Conservation (phyloP, 768 basidiomycete genomes). For the Phylloporus arenicola region DNA sequence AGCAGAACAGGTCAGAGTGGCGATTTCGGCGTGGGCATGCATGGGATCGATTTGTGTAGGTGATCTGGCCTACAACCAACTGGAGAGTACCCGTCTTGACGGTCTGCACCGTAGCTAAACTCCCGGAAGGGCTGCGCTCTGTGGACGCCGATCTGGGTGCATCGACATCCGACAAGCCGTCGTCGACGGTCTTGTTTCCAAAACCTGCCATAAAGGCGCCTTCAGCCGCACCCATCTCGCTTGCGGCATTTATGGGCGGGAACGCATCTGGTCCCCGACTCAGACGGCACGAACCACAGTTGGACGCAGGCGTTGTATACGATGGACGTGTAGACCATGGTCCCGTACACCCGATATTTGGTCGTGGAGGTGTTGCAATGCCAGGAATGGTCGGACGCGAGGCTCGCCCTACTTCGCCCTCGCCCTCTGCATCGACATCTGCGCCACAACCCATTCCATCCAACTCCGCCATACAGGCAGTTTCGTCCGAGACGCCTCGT, state of each 20-base stretch:
- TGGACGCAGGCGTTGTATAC: constrained; percentile 61
- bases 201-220: constrained; percentile 12
- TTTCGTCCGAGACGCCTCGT: constrained; percentile 15
- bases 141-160: constrained; percentile 8
- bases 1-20: constrained; percentile 31
- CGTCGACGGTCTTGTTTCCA: constrained; percentile 4
- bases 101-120: constrained; percentile 14
- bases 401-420: background rate
- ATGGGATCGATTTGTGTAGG: constrained; percentile 30
- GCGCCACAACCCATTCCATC: constrained; percentile 2
- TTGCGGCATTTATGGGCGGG: constrained; percentile 81
- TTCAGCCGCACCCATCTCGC: constrained; percentile 49
- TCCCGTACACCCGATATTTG: constrained; percentile 70
- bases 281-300: constrained; percentile 67
- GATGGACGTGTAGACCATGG: constrained; percentile 51
- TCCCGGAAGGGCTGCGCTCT: constrained; percentile 16
- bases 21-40: constrained; percentile 36
- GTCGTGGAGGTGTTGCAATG: constrained; percentile 69
- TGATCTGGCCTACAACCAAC: constrained; percentile 10
- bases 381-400: constrained; percentile 52
- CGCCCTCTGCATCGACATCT: constrained; percentile 3
- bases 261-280: constrained; percentile 69
- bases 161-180: constrained; percentile 5
- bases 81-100: background rate
- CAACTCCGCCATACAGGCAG: constrained; percentile 4